These are phyloP conservation scores for Pseudogymnoascus sp. DNA, from an alignment of 2,329 filamentous ascomycete species.

Conservation along the genomic window DNA sequence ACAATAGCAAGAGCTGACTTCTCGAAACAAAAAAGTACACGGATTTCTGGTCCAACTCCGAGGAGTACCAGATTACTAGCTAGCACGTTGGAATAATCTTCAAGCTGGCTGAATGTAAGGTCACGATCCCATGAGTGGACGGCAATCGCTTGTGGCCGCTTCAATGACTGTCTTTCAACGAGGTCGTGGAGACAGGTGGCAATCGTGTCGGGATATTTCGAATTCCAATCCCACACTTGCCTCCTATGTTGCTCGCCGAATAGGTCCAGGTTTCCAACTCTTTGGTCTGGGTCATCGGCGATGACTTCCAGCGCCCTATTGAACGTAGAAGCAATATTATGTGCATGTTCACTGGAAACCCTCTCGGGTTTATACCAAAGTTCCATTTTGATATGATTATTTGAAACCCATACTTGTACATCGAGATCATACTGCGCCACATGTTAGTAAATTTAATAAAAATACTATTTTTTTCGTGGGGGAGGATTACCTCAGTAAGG, in stretches of 20 bases:
- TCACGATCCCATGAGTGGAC: constrained; percentile 9
- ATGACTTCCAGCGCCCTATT: constrained; percentile 30
- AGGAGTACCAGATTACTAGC: constrained; percentile 10
- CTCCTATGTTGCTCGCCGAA: constrained; percentile 4
- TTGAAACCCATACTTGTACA: constrained; percentile 16
- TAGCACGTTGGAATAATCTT: background rate
- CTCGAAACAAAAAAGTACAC: constrained; percentile 20
- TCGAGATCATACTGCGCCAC: background rate
- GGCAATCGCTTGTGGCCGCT: background rate
- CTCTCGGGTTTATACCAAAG: constrained; percentile 36
- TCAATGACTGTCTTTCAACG: background rate
- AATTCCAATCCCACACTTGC: constrained; percentile 11
- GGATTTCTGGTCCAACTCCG: constrained; percentile 13
- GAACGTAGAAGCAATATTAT: constrained; percentile 33
- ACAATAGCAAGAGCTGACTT: constrained; percentile 24
- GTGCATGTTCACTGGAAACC: constrained; percentile 33
- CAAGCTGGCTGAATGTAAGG: constrained; percentile 2
- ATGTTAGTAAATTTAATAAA: constrained; percentile 10
- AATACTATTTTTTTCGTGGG: background rate
- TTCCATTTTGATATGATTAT: constrained; percentile 28
- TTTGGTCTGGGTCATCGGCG: constrained; percentile 13
- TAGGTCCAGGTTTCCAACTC: constrained; percentile 13
- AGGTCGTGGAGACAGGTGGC: background rate
- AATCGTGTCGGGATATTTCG: constrained; percentile 7
- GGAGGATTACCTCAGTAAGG: background rate